phyloP scores from a whole-genome alignment of 306 rosid species.

The Rosa chinensis region DNA sequence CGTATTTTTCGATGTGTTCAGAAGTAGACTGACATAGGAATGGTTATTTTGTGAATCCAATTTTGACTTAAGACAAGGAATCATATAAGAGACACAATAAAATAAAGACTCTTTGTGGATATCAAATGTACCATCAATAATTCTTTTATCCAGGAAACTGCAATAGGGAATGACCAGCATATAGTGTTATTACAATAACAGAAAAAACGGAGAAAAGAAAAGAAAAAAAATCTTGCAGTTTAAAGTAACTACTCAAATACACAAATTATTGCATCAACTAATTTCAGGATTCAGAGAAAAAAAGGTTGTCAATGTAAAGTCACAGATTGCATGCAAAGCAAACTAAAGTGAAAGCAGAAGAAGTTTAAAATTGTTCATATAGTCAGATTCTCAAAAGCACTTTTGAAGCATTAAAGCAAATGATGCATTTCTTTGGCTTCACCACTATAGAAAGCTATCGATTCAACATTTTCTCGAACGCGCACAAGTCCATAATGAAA shows the following conservation, averaged over 20 bases:
- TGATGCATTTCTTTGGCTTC: conserved; percentile 90
- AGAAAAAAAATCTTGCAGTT: background rate
- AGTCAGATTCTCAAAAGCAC: conserved; percentile 86
- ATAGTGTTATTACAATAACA: background rate
- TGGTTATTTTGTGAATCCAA: background rate
- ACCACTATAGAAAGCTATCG: conserved; percentile 37
- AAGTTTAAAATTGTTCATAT: conserved; percentile 46
- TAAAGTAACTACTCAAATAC: background rate
- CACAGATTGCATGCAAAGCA: background rate
- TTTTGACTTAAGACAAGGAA: background rate
- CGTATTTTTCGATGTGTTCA: background rate
- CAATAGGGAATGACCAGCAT: background rate
- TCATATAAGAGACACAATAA: background rate
- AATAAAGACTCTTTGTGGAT: background rate
- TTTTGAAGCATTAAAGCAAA: conserved; percentile 83
- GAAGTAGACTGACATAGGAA: background rate
- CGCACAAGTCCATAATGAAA: too few relatives aligned
- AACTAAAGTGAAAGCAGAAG: background rate
- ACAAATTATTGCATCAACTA: background rate
- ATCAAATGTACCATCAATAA: background rate
- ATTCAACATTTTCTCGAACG: too few relatives aligned
- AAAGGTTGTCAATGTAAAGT: background rate
- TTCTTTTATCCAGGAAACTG: background rate
- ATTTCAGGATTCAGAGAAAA: background rate
- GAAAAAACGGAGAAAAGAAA: background rate